phyloP scores from a whole-genome alignment of 179 eudicot genomes.

The Amaranthus tricolor region DNA sequence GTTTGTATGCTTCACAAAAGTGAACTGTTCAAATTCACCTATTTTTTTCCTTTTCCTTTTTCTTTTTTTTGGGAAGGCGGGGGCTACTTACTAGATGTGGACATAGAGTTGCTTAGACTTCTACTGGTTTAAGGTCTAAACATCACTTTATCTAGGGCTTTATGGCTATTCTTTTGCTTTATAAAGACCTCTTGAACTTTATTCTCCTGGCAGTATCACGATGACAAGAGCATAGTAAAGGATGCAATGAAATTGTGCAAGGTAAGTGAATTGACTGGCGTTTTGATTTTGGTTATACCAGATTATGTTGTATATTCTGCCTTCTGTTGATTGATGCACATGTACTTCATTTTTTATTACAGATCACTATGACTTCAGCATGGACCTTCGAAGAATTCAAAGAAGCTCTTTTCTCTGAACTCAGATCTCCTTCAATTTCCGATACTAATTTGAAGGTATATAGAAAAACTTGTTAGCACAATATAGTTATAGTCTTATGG shows the following conservation, averaged over 20 bases:
- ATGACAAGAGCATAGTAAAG: constrained; percentile 77
- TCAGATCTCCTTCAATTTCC: constrained; percentile 52
- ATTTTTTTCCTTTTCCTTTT: background rate
- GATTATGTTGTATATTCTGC: background rate
- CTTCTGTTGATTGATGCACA: background rate
- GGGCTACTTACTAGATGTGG: no score
- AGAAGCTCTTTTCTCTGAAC: constrained; percentile 43
- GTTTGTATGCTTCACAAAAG: background rate
- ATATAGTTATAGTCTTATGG: background rate
- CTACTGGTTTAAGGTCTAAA: no score
- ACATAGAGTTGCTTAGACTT: no score
- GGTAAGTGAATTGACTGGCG: constrained; percentile 36
- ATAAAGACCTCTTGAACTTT: constrained; percentile 4
- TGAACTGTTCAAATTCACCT: background rate
- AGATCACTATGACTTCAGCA: constrained; percentile 64
- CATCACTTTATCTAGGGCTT: background rate
- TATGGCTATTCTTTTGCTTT: background rate
- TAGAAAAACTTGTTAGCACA: background rate
- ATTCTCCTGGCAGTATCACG: constrained; percentile 64
- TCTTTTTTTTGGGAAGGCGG: background rate
- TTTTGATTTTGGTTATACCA: constrained; percentile 1
- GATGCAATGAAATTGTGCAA: constrained; percentile 68
- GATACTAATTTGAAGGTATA: constrained; percentile 76
- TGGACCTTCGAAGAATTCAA: constrained; percentile 77
- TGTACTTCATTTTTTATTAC: constrained; percentile 16